phyloP scores from a whole-genome alignment of 208 protist species.

The Leishmania arabica region DNA sequence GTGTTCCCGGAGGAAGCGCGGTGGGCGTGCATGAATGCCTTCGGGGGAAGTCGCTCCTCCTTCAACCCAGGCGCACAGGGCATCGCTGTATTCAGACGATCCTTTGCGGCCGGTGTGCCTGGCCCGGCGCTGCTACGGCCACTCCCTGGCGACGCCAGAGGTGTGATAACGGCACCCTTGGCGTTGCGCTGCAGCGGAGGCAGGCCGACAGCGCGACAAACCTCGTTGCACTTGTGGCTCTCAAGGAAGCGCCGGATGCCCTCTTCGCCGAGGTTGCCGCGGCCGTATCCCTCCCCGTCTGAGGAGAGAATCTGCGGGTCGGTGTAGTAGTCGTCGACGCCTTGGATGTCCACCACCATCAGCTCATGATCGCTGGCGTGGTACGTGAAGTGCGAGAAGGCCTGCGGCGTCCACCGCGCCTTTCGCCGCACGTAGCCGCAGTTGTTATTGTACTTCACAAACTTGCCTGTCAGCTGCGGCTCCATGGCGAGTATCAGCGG shows the following conservation, averaged over 20 bases:
- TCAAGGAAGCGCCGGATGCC: conserved; percentile 77
- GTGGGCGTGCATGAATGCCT: conserved; percentile 27
- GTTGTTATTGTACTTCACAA: conserved; percentile 94
- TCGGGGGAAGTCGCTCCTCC: conserved; percentile 51
- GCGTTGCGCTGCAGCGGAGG: conserved; percentile 36
- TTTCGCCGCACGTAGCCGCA: conserved; percentile 74
- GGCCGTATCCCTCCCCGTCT: conserved; percentile 77
- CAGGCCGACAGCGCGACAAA: conserved; percentile 71
- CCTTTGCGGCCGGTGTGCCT: conserved; percentile 7
- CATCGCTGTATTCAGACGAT: background rate
- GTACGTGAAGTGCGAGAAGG: conserved; percentile 93
- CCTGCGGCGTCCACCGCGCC: conserved; percentile 84
- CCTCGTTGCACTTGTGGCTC: conserved; percentile 83
- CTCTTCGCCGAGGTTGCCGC: conserved; percentile 77
- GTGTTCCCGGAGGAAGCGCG: conserved; percentile 3
- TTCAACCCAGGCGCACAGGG: conserved; percentile 16
- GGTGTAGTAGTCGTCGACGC: conserved; percentile 89
- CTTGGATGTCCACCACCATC: conserved; percentile 91
- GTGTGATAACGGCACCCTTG: conserved; percentile 8
- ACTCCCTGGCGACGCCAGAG: conserved; percentile 6
- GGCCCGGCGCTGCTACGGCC: conserved; percentile 13
- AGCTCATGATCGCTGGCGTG: conserved; percentile 60
- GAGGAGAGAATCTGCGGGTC: conserved; percentile 90
- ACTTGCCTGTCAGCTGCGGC: conserved; percentile 72
- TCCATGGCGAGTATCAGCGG: conserved; percentile 82